Evolutionary conservation across 441 rosid genomes (phyloP).

Genomic region (Macaranga tanarius): DNA sequence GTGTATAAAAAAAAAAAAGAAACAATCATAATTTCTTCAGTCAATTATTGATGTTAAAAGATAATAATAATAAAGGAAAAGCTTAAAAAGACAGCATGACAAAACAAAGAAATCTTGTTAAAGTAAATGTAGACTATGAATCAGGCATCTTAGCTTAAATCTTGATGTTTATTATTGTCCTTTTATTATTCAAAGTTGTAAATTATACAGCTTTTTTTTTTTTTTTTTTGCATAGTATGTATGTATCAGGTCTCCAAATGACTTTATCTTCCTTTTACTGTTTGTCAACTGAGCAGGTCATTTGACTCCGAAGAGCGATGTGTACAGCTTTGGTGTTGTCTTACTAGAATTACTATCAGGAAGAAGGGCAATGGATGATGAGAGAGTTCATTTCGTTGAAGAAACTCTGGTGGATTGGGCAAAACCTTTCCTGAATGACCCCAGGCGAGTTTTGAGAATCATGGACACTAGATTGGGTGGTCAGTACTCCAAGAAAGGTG

Average conservation of each 20-base stretch:
- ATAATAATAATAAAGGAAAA: too few species aligned
- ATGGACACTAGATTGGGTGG: constrained; percentile 88
- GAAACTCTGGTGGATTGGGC: constrained; percentile 85
- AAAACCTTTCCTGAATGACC: constrained; percentile 63
- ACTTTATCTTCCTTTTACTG: not conserved
- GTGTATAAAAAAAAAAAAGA: too few species aligned
- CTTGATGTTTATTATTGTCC: not conserved
- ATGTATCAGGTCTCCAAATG: not conserved
- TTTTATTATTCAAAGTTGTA: not conserved
- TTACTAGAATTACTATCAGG: constrained; percentile 72
- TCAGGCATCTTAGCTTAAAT: not conserved
- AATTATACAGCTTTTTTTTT: not conserved
- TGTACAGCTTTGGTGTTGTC: constrained; percentile 85
- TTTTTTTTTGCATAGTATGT: not conserved
- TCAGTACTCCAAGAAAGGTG: constrained; percentile 75
- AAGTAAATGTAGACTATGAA: not conserved
- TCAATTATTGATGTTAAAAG: too few species aligned
- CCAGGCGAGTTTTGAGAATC: constrained; percentile 60
- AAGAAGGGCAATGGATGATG: constrained; percentile 57
- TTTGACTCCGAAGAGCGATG: constrained; percentile 81
- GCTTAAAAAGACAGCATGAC: not conserved
- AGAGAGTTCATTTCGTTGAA: constrained; percentile 41
- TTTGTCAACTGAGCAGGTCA: constrained; percentile 49
- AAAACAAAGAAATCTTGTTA: not conserved
- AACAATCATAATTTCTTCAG: too few species aligned